Evolutionary conservation across 768 basidiomycete genomes (phyloP), one percentile per base, ranked within the genome.

Genomic region (Termitomyces sp.): DNA sequence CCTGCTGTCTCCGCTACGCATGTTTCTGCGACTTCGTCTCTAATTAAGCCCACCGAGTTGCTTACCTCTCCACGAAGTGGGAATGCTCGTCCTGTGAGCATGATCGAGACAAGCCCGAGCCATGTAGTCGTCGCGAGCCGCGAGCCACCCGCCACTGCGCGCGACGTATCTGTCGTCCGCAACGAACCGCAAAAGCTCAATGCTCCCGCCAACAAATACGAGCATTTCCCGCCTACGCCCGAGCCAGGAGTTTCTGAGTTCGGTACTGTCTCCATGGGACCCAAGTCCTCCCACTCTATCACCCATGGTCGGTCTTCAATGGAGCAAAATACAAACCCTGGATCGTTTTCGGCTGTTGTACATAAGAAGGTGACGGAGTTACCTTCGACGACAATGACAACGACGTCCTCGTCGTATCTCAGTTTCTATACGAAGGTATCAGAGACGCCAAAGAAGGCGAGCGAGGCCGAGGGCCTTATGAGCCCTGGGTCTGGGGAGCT

Each of bases 401-500:
- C 66, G 20, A 44, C 55, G 1, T 43, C 67, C 6, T 56, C 66
- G 13, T 56, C 59, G 10, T 48, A 60, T 32, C 48, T 58, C 50
- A 50, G 52, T 35, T 61, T 64, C 18, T 52, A 62, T 27, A 18
- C 68, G 16, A 63, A 66, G 22, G 60, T 64, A 52, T 59, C 68
- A 29, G 72, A 78, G 56, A 57, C 69, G 6, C 73, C 78, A 2
- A 49, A 49, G 47, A 36, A 49, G 23, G 11, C 35, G n/a, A 36
- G n/a, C n/a, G 23, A 38, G 23, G 11, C 16, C 10, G 47, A 48
- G 23, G 10, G 33, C 20, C 10, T 38, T 23, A 20, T 72, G 23
- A 84, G 74, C 62, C 81, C 82, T 31, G 79, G 76, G 7, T 68
- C 59, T 31, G 78, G 77, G 2, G 86, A 88, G 43, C 63, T 88